Evolutionary conservation across 192 early-diverging fungal genomes (phyloP), one percentile per base, ranked within the genome.

Genomic region (Dispira simplex): DNA sequence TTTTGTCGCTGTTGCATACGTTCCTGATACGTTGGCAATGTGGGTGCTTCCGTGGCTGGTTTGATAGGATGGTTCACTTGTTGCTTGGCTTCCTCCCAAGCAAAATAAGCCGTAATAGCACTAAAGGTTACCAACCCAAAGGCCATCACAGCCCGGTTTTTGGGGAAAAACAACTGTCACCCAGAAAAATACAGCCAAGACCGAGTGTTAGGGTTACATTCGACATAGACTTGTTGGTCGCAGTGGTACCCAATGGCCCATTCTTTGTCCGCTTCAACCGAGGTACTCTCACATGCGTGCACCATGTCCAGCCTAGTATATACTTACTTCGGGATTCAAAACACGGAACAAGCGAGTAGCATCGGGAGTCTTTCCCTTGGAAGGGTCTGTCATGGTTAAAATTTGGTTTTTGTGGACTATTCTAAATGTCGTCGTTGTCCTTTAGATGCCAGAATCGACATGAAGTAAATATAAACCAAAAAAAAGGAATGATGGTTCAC

Each of bases 111-210:
- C 16, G 28, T 28, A 21, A 28, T 21, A 25, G 25, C 54, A 12
- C 25, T 56, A 26, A 56, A 56, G 2, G 54, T 56, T 1, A 56
- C 28, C 12, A 56, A 28, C 16, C 54, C 54, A 25, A 56, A 56
- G 54, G 21, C 54, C 54, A 56, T 56, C 12, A 56, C 25, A 28
- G 4, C 21, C 18, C 25, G 16, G 21, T 56, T 56, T 28, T 56
- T 56, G 54, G 54, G 54, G 54, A 56, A 56, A 28, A 56, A 56
- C 25, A 56, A 28, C 54, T 56, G 20, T 39, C 32, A 39, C 32
- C 32, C 32, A 39, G 6, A 1, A 39, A 39, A 39, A 39, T n/a
- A n/a, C n/a, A n/a, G 6, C 32, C 32, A 39, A 39, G 1, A 6
- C n/a, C 6, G 32, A 39, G 32, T 1, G 48, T 16, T 23, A 23